Base-by-base conservation (phyloP, 306 rosid species). In the Quercus gilva region DNA sequence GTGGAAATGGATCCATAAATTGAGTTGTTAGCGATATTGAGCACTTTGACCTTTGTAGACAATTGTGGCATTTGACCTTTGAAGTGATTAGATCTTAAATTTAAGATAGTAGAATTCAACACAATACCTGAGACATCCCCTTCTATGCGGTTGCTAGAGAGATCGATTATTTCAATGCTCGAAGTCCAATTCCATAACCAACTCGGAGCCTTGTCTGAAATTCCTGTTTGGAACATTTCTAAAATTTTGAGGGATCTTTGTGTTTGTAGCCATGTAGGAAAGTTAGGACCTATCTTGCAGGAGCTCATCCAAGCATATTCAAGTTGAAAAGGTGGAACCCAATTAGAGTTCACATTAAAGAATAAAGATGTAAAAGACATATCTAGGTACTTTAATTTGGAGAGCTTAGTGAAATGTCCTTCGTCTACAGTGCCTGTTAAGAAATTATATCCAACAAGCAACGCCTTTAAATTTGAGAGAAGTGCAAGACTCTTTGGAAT, bases 311-410 rank as follows among this genome's bases (percentile, higher is more conserved):
- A 1, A 13, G 76, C 49, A 1, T 0, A 0, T 0, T 1, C 2
- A 18, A 81, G 76, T 20, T 76, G 43, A 70, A 76, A 81, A 29
- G 76, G 77, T 8, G 77, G 84, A 29, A 59, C 13, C 84, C 84
- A 81, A 5, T 18, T 56, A 9, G 19, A 26, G 21, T 56, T 19
- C 4, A 74, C 70, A 15, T 60, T 23, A 20, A 69, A 11, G 33
- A 55, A 29, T 55, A 76, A 60, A 0, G 71, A 29, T 49, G 71
- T 81, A 17, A 25, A n/a, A 0, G 0, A 0, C 53, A 20, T 78
- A 13, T 4, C 1, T 5, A 81, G 10, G 1, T 0, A 49, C n/a
- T 28, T 6, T 7, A 81, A 52, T 17, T 21, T 69, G 25, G 74
- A 2, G 17, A 81, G 78, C 26, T 55, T 6, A 8, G 74, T 9